Evolutionary conservation across 768 basidiomycete genomes (phyloP), one percentile per base, ranked within the genome.

Genomic region (Gymnopilus dilepis): DNA sequence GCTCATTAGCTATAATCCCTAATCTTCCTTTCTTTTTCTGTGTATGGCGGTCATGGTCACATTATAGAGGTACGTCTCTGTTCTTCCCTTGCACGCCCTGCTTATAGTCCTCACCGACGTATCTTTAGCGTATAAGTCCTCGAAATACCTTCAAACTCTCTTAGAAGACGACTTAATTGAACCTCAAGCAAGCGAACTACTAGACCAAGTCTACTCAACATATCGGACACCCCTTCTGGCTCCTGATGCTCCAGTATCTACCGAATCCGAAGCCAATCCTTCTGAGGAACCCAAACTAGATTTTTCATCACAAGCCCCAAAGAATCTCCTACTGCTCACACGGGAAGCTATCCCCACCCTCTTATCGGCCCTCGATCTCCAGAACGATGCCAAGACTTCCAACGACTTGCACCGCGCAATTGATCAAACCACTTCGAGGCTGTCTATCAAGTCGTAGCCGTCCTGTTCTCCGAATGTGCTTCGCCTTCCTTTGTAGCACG

Each of bases 1-100:
- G 22, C 17, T 37, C 15, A 37, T 15, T 37, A 94, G 92, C 92
- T 24, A 70, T 94, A 43, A 85, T 94, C 74, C 92, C 92, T 30
- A 94, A 94, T 71, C 73, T 94, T 21, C 92, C 92, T 0, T 89
- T 94, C 72, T 92, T 94, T 78, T 94, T 91, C 74, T 92, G 90
- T 67, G 84, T 80, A 9, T 94, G 92, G 92, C 82, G 92, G 43
- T 87, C 90, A 42, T 94, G 91, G 91, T 89, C 87, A 40, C 92
- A 94, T 73, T 94, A 89, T 71, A 84, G 80, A 82, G 91, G 91
- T 91, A 59, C 43, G 60, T 57, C 1, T 17, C 28, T 17, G 9
- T 9, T 50, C n/a, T 3, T 34, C 8, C 26, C 57, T 59, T 33
- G 9, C 28, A 59, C 42, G 28, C 7, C n/a, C 31, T 55, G 13